Percentiles rank a stretch among this genome's conserved stretches.
Conservation (phyloP, 345 rosid genomes). For the Eucalyptus viminalis region DNA sequence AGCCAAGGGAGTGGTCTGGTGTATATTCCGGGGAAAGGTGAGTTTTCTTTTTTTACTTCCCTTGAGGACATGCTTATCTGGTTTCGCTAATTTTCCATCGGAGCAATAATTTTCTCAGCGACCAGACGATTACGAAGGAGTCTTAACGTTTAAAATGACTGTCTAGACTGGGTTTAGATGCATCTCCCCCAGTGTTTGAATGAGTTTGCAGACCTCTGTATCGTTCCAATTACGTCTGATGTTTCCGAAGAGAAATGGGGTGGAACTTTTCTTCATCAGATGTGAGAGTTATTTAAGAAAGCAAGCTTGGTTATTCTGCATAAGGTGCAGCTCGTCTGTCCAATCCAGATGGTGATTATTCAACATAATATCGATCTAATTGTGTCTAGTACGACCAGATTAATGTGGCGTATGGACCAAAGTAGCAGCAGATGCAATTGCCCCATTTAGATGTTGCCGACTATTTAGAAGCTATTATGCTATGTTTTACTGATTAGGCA, state of each 20-base stretch:
- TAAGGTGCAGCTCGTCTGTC: not conserved
- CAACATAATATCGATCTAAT: not conserved
- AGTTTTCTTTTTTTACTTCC: not conserved
- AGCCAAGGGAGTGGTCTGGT: slow-evolving; percentile 53
- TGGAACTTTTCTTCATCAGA: not conserved
- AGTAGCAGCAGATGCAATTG: not conserved
- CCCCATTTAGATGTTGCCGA: not conserved
- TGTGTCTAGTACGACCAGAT: not conserved
- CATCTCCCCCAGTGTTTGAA: not conserved
- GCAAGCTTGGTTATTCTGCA: not conserved
- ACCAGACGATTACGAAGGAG: not conserved
- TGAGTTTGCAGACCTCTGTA: not conserved
- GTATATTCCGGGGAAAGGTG: slow-evolving; percentile 64
- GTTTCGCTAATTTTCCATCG: not conserved
- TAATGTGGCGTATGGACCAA: not conserved
- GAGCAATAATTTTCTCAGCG: not conserved
- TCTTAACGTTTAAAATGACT: not conserved
- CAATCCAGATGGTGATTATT: not conserved
- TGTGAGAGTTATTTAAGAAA: not conserved
- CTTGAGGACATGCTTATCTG: not conserved
- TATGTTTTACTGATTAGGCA: not conserved
- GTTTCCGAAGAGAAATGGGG: not conserved
- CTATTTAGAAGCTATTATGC: not conserved
- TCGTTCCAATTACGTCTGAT: not conserved
- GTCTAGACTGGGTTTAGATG: not conserved